phyloP scores from a whole-genome alignment of 768 basidiomycete species.

The Lyophyllum decastes region DNA sequence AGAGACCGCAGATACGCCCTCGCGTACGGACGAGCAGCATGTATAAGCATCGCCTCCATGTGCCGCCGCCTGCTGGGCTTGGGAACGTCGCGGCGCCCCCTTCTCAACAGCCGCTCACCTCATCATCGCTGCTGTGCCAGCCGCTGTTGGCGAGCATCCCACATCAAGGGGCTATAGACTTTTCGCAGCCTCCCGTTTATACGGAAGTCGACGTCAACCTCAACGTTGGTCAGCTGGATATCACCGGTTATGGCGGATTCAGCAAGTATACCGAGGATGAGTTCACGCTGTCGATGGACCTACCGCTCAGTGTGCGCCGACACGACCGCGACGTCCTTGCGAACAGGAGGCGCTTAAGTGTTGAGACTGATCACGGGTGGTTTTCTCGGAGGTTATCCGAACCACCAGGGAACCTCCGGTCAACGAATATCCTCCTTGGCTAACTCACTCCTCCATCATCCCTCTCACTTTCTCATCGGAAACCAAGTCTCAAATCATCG shows the following conservation, averaged over 20 bases:
- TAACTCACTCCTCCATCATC: not conserved
- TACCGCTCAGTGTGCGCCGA: constrained; percentile 26
- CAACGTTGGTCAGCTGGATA: constrained; percentile 20
- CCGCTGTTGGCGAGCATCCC: constrained; percentile 14
- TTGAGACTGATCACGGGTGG: constrained; percentile 11
- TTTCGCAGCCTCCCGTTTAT: constrained; percentile 14
- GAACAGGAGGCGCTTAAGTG: constrained; percentile 10
- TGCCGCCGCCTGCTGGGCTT: constrained; percentile 10
- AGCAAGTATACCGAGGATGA: constrained; percentile 32
- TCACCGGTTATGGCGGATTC: constrained; percentile 16
- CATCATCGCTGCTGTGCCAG: constrained; percentile 24
- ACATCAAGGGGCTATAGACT: constrained; percentile 10
- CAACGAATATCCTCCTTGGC: not conserved
- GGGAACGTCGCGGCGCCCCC: not conserved
- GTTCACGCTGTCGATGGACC: constrained; percentile 48
- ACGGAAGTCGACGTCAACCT: constrained; percentile 23
- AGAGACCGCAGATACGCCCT: constrained; percentile 28
- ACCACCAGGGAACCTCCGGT: constrained; percentile 6
- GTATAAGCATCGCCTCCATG: constrained; percentile 25
- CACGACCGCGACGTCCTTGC: constrained; percentile 7
- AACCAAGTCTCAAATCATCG: not conserved
- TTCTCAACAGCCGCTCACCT: constrained; percentile 8
- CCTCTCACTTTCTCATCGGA: not conserved
- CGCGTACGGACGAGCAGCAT: constrained; percentile 38
- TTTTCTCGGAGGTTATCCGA: constrained; percentile 9